Conservation (phyloP, 2,329 filamentous ascomycete genomes). For the Samsoniella hepiali region DNA sequence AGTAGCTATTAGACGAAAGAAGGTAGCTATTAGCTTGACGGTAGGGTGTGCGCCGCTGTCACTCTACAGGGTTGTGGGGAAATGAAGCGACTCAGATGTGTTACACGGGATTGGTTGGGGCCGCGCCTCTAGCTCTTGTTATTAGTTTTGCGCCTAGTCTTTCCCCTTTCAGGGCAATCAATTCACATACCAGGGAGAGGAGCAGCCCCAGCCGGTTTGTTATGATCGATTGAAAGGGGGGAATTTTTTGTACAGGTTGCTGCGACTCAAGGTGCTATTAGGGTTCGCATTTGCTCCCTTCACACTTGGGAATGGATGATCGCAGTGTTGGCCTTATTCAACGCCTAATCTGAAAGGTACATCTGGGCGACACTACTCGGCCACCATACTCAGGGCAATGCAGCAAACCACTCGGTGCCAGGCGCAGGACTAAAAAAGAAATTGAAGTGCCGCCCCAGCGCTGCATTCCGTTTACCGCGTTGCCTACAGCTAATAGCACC, state of each 20-base stretch:
- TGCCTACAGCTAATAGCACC: background rate
- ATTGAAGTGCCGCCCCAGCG: background rate
- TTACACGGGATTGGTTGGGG: constrained; percentile 12
- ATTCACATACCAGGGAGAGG: background rate
- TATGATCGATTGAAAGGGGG: background rate
- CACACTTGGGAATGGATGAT: background rate
- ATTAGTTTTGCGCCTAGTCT: background rate
- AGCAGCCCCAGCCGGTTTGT: background rate
- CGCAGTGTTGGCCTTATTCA: no score
- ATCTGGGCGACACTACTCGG: background rate
- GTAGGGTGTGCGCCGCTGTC: background rate
- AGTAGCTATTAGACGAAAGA: no score
- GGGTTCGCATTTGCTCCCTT: background rate
- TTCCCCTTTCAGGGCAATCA: background rate
- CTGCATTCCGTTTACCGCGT: background rate
- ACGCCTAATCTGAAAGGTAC: background rate
- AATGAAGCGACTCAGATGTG: constrained; percentile 11
- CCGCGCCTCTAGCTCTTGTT: background rate
- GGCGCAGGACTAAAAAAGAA: no score
- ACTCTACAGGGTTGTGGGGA: constrained; percentile 10
- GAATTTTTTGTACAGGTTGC: no score
- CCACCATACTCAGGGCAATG: background rate
- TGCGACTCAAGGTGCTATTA: background rate
- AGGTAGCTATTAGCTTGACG: no score
- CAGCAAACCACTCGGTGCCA: no score